Base-by-base conservation (phyloP, 2,329 filamentous ascomycete species). In the Magnaporthiopsis rhizophila region DNA sequence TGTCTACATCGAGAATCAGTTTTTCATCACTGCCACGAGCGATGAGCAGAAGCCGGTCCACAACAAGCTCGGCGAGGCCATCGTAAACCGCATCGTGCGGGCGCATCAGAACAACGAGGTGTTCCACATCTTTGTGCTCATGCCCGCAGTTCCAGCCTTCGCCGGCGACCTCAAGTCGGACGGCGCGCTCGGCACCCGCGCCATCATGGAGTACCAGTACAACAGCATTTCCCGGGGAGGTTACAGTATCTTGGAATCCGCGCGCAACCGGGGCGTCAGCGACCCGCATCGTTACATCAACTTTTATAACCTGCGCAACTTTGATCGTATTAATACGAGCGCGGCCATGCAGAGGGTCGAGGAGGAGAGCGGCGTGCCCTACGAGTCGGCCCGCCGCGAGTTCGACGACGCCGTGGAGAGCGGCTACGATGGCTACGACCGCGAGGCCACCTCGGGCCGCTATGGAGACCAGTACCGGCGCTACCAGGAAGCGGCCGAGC, bases 171-270 rank as follows among this genome's bases (percentile, higher is more conserved):
- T 96, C 61, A 85, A 89, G 70, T 82, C 82, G 0, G 88, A 93
- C 63, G 87, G 85, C 28, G 87, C 89, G 11, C 79, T 94, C 1
- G 89, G 89, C 28, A 95, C 91, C 0, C 82, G 91, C 50, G 91
- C 90, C 6, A 94, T 96, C 71, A 93, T 95, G 89, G 90, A 95
- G 73, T 94, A 89, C 74, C 91, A 95, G 72, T 94, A 95, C 76
- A 81, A 86, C 71, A 89, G 86, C 62, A 95, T 95, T 76, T 89
- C 86, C 74, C 86, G 90, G 50, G 89, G 90, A 38, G 89, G 89
- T 3, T 78, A 90, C 73, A 90, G 86, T 65, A 95, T 96, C 72
- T 87, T 93, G 72, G 90, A 93, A 73, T 81, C 81, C 59, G 82
- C 93, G 63, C 79, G 80, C 24, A 79, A 83, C 64, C 82, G 83